Conservation (phyloP, 768 basidiomycete species). For the Tubosaeta sp. region DNA sequence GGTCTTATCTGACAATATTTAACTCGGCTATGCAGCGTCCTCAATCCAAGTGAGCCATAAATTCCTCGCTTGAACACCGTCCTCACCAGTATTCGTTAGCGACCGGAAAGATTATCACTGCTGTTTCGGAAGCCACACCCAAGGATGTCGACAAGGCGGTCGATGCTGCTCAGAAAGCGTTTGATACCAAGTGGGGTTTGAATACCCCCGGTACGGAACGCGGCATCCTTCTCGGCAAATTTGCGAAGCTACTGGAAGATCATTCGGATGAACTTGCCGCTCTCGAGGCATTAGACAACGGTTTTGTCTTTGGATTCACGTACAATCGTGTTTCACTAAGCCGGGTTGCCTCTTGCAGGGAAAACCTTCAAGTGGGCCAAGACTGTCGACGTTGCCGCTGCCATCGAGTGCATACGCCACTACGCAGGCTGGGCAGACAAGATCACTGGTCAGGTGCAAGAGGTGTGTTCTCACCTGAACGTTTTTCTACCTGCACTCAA, state of each 20-base stretch:
- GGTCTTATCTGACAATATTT: too few species aligned
- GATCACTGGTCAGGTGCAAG: conserved; percentile 69
- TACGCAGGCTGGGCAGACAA: conserved; percentile 94
- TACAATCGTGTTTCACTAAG: too few species aligned
- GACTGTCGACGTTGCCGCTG: conserved; percentile 29
- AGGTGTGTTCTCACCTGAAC: conserved; percentile 25
- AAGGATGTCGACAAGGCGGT: conserved; percentile 80
- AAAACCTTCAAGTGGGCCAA: conserved; percentile 52
- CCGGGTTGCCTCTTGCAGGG: conserved; percentile 29
- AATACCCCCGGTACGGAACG: conserved; percentile 51
- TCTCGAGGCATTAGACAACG: too few species aligned
- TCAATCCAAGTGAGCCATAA: too few species aligned
- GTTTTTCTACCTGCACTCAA: too few species aligned
- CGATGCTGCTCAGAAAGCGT: conserved; percentile 56
- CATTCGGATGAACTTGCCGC: conserved; percentile 22
- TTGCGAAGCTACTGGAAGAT: conserved; percentile 61
- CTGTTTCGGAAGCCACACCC: conserved; percentile 51
- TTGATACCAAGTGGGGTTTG: conserved; percentile 65
- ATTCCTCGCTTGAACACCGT: too few species aligned
- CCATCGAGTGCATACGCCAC: conserved; percentile 50
- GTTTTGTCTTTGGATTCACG: too few species aligned
- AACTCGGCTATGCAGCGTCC: too few species aligned
- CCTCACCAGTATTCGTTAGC: too few species aligned
- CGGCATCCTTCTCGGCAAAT: conserved; percentile 52
- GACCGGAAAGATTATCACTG: conserved; percentile 48